Evolutionary conservation across 2,329 filamentous ascomycete genomes (phyloP).

Genomic region (Cyphellophora europaea): DNA sequence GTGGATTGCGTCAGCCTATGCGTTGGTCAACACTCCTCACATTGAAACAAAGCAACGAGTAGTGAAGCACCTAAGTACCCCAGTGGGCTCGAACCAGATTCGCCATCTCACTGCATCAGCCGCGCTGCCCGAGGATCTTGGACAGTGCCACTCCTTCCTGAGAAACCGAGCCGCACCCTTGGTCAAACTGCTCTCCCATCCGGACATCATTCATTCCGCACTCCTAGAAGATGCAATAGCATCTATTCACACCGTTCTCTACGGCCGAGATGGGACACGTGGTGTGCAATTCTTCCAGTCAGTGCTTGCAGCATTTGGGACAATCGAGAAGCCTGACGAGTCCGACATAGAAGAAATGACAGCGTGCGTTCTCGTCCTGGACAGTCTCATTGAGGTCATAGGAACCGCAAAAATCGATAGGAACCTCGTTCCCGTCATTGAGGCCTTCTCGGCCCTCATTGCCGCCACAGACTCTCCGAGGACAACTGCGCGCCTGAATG

Average conservation of each 20-base stretch:
- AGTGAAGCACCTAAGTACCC: background rate
- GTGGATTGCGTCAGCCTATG: background rate
- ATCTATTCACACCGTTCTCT: background rate
- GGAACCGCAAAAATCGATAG: background rate
- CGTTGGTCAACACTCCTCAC: background rate
- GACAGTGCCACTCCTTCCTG: slow-evolving; percentile 25
- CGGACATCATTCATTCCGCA: background rate
- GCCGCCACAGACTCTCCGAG: background rate
- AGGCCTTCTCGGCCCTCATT: background rate
- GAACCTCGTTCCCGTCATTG: background rate
- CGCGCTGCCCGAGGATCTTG: background rate
- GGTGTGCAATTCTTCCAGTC: background rate
- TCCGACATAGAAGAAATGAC: background rate
- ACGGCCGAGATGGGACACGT: background rate
- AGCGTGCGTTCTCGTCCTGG: background rate
- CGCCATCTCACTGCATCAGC: background rate
- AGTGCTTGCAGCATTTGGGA: background rate
- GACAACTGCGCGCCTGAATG: too few relatives aligned
- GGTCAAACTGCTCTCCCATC: slow-evolving; percentile 2
- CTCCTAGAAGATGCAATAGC: background rate
- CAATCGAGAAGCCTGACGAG: background rate
- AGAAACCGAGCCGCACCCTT: slow-evolving; percentile 66
- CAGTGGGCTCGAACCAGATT: background rate
- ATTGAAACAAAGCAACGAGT: background rate
- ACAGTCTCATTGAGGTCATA: background rate